Evolutionary conservation across 2,329 filamentous ascomycete species (phyloP), one percentile per base, ranked within the genome.

Genomic region (Whalleya microplaca): DNA sequence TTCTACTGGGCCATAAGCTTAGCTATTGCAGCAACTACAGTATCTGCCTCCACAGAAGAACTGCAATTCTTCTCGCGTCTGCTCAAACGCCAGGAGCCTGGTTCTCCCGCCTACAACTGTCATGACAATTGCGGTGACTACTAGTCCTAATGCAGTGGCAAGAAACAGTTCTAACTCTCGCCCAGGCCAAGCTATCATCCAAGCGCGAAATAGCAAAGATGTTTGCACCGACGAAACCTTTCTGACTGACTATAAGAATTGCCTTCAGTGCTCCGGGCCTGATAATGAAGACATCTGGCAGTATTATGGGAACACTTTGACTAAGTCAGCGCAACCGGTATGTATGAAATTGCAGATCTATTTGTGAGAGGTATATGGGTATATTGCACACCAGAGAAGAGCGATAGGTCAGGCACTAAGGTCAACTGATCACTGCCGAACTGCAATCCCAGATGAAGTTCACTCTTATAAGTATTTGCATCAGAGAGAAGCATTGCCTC

Each of bases 51-150:
- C 29, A 45, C 62, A 14, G 55, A 64, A 4, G 60, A 66, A 44
- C n/a, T 62, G 2, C 60, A 64, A 43, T 42, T 66, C 40, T 55
- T 64, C 21, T 41, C 58, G 43, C 62, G 55, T 23, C 50, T 64
- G 3, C 58, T 64, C 41, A 66, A 61, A 62, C 76, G 78, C n/a
- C 77, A 80, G 63, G 73, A 75, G 18, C 76, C 76, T 12, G 78
- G 77, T 5, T 74, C 74, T 4, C 72, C 77, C 4, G 59, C 69
- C 6, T 81, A 77, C 64, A 70, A 80, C 42, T 83, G 80, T 68
- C 80, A 82, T 61, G 73, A 76, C 62, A 76, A 77, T 67, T 82
- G 80, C 70, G 79, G 80, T 81, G 70, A 56, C 75, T 69, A 18
- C 7, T 16, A 41, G 47, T 16, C 4, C 7, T 29, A 19, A 1